These are phyloP conservation scores for Pistacia atlantica DNA, from an alignment of 345 rosid species.

Conservation along the genomic window DNA sequence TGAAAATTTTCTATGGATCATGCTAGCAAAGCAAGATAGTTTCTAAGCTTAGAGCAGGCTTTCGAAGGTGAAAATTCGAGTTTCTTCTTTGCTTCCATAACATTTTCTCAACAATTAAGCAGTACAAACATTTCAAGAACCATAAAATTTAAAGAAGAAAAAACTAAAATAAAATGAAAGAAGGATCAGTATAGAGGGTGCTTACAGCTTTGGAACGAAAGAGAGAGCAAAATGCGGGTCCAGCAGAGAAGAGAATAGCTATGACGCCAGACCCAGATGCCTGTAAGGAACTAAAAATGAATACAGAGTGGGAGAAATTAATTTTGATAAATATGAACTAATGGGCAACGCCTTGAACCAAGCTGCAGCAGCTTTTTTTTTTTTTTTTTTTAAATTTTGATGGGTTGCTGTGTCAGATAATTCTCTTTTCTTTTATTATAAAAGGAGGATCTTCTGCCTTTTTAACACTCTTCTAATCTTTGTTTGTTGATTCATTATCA, in stretches of 20 bases:
- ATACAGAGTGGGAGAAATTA: not conserved
- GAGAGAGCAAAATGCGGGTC: not conserved
- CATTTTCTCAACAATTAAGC: conserved; percentile 6
- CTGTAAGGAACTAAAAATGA: not conserved
- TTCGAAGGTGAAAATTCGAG: not conserved
- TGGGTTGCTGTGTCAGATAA: not conserved
- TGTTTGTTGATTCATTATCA: too few species aligned
- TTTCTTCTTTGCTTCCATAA: not conserved
- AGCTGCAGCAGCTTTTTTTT: not conserved
- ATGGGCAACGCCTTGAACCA: not conserved
- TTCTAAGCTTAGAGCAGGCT: not conserved
- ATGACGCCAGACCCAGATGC: not conserved
- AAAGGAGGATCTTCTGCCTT: too few species aligned
- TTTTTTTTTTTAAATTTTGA: not conserved
- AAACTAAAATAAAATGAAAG: not conserved
- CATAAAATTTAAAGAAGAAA: not conserved
- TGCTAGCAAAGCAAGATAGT: not conserved
- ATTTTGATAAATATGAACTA: not conserved
- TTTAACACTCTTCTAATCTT: too few species aligned
- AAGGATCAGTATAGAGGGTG: not conserved
- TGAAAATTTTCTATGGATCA: not conserved
- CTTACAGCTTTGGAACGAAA: conserved; percentile 11
- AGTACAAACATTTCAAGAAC: not conserved
- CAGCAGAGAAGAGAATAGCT: not conserved
- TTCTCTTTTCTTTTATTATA: not conserved